Percentiles rank a stretch among this genome's conserved stretches.
These are phyloP conservation scores for Cyclotella sp. DNA, from an alignment of 108 stramenopile species.

Conservation along the genomic window DNA sequence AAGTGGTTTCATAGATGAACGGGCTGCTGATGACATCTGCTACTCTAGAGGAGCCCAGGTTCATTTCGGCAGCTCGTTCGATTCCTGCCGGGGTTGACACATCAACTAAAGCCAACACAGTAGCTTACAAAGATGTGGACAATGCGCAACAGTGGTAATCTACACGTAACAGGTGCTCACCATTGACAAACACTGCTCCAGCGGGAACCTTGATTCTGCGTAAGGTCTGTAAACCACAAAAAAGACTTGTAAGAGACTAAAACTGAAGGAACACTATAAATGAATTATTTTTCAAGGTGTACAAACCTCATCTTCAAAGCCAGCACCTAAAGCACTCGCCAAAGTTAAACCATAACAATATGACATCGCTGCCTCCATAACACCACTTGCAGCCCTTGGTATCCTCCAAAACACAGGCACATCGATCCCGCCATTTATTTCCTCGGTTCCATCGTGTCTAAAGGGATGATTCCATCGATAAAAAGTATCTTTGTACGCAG, in stretches of 20 bases:
- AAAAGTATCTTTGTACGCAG: slow-evolving; percentile 35
- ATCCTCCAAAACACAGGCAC: slow-evolving; percentile 53
- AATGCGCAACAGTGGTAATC: no score
- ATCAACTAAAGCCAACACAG: slow-evolving; percentile 20
- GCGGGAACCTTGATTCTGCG: slow-evolving; percentile 26
- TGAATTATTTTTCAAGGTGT: background rate
- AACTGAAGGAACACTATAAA: background rate
- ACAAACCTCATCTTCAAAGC: slow-evolving; percentile 36
- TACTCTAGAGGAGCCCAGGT: slow-evolving; percentile 28
- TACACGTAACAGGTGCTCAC: slow-evolving; percentile 5
- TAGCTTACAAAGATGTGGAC: background rate
- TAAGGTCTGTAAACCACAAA: slow-evolving; percentile 14
- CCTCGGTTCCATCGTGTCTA: slow-evolving; percentile 7
- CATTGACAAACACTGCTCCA: slow-evolving; percentile 43
- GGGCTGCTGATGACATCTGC: slow-evolving; percentile 50
- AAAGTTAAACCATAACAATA: slow-evolving; percentile 42
- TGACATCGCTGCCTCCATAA: slow-evolving; percentile 36
- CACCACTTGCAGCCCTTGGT: slow-evolving; percentile 36
- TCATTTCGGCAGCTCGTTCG: slow-evolving; percentile 26
- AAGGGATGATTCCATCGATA: slow-evolving; percentile 48
- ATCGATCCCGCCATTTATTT: slow-evolving; percentile 25
- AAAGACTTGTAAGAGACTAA: background rate
- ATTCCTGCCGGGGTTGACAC: slow-evolving; percentile 43
- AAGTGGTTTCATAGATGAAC: slow-evolving; percentile 35
- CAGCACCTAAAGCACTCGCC: slow-evolving; percentile 38